These are phyloP conservation scores for Triticum timopheevii DNA, from an alignment of 176 grass and related monocot species.

Conservation along the genomic window DNA sequence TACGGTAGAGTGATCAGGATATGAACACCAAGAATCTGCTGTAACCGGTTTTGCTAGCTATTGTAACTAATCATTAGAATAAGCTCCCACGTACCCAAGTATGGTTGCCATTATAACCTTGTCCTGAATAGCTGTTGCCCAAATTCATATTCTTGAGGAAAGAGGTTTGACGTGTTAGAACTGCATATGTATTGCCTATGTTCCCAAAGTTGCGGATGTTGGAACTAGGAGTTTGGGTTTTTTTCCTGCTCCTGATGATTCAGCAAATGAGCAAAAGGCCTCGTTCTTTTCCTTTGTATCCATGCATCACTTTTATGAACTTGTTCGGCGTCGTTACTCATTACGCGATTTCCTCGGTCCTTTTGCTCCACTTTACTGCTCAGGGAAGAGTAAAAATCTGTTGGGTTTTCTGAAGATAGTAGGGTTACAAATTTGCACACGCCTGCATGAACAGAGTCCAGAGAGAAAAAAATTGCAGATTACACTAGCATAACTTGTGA, in stretches of 20 bases:
- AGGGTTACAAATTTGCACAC: background rate
- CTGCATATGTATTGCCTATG: background rate
- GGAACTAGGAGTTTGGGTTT: background rate
- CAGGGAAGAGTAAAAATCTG: background rate
- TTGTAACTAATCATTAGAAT: slow-evolving; percentile 48
- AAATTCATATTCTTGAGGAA: slow-evolving; percentile 14
- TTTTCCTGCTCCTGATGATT: too few species aligned
- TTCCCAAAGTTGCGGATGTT: background rate
- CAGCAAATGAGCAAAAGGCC: background rate
- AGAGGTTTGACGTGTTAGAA: background rate
- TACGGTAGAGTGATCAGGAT: slow-evolving; percentile 62
- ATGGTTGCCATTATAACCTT: background rate
- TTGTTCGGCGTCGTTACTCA: background rate
- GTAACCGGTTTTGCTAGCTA: slow-evolving; percentile 48
- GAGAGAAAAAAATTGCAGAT: background rate
- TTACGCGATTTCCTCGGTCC: background rate
- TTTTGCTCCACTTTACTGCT: background rate
- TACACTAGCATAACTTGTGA: background rate
- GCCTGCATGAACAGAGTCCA: background rate
- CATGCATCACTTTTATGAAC: too few species aligned
- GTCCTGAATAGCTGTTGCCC: background rate
- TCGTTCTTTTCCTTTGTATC: background rate
- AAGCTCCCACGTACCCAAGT: slow-evolving; percentile 18
- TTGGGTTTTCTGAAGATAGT: background rate
- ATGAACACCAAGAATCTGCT: slow-evolving; percentile 51